Base-by-base conservation (phyloP, 805 yeast genomes). In the Clavispora santaluciae region DNA sequence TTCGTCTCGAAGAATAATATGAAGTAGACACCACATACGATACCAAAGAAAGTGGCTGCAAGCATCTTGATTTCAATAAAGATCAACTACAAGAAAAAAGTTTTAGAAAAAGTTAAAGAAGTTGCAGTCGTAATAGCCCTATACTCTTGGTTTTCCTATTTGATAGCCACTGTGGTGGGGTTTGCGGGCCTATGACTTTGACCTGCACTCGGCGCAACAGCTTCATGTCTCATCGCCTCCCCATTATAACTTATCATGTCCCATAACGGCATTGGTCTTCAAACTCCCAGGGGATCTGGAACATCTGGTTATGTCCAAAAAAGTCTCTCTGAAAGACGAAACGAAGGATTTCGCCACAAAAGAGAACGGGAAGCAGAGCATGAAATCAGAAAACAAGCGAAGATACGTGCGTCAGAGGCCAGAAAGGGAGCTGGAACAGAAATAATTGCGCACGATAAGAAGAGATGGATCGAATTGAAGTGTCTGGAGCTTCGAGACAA, bases 221-320 rank as follows among this genome's bases (percentile, higher is more conserved):
- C n/a, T n/a, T n/a, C n/a, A n/a, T n/a, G n/a, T n/a, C n/a, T n/a
- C n/a, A n/a, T n/a, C n/a, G n/a, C n/a, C n/a, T n/a, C n/a, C n/a
- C n/a, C n/a, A 28, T 6, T 5, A 28, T 28, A 8, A 11, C 15
- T 10, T 17, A 22, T 10, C 22, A 75, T 76, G 81, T 74, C 81
- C 11, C 76, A 75, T 51, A 77, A 76, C 51, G 81, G 82, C 5
- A 72, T 79, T 33, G 83, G 83, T 0, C 60, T 79, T 17, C 68
- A 67, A 31, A 72, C 77, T 0, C 76, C 82, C 0, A 63, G 81
- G 48, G 86, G 86, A 0, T 67, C 83, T 0, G 80, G 82, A 0
- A 80, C 86, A 0, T 78, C 82, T 18, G 86, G 86, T 0, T 68
- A 70, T 49, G 71, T 80, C 2, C 82, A 79, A 49, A 65, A 68